Evolutionary conservation across 108 stramenopile genomes (phyloP).

Genomic region (Pseudonitzschia delicatissima): DNA sequence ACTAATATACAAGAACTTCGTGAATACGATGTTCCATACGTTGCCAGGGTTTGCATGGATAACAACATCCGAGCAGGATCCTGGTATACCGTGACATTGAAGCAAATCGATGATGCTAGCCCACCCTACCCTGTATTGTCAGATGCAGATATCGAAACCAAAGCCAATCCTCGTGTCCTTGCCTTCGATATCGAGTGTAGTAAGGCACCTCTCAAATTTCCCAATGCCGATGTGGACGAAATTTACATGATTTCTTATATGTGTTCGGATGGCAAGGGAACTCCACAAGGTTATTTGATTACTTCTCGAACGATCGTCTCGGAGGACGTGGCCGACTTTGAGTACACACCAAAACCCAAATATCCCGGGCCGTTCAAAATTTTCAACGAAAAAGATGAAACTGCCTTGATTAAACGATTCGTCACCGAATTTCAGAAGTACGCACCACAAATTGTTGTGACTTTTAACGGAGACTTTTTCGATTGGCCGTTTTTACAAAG

Average conservation of each 20-base stretch:
- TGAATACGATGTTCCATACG: slow-evolving; percentile 98
- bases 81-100: slow-evolving; percentile 92
- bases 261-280: slow-evolving; percentile 55
- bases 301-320: slow-evolving; percentile 87
- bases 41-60: slow-evolving; percentile 90
- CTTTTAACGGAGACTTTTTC: slow-evolving; percentile 99
- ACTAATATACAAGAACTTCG: slow-evolving; percentile 76
- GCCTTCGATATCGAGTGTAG: slow-evolving; percentile 99
- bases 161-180: slow-evolving; percentile 90
- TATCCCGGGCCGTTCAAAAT: slow-evolving; percentile 98
- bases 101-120: slow-evolving; percentile 31
- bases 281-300: slow-evolving; percentile 89
- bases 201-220: slow-evolving; percentile 98
- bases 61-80: slow-evolving; percentile 90
- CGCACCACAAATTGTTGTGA: slow-evolving; percentile 95
- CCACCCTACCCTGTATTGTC: slow-evolving; percentile 40
- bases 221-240: slow-evolving; percentile 90
- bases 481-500: slow-evolving; percentile 97
- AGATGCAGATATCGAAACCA: slow-evolving; percentile 86
- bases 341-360: slow-evolving; percentile 95
- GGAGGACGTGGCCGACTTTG: slow-evolving; percentile 94
- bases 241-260: slow-evolving; percentile 99
- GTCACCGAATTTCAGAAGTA: slow-evolving; percentile 77
- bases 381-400: slow-evolving; percentile 90
- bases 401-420: slow-evolving; percentile 78